phyloP scores from a whole-genome alignment of 345 rosid genomes.

The Populus alba region DNA sequence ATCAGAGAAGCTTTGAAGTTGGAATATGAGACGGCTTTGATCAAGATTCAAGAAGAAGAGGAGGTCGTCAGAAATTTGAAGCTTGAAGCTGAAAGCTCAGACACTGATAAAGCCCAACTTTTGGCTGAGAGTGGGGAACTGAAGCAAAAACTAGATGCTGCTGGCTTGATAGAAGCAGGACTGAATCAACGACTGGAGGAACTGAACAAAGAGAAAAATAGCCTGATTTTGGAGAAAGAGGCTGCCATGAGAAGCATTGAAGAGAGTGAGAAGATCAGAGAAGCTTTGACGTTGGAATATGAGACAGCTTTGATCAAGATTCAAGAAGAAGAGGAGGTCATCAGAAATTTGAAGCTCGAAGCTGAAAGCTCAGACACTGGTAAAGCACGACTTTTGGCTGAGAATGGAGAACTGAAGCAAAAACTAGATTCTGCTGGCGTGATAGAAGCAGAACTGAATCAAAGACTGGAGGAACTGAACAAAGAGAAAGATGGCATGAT shows the following conservation, averaged over 20 bases:
- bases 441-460: constrained; percentile 37
- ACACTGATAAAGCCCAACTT: constrained; percentile 38
- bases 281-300: constrained; percentile 48
- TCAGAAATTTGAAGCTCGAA: constrained; percentile 52
- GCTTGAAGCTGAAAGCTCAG: constrained; percentile 50
- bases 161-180: constrained; percentile 44
- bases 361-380: constrained; percentile 43
- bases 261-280: constrained; percentile 1
- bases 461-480: constrained; percentile 22
- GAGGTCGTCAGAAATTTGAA: constrained; percentile 45
- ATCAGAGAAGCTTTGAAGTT: constrained; percentile 37
- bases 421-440: constrained; percentile 44
- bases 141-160: constrained; percentile 42
- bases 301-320: constrained; percentile 48
- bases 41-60: constrained; percentile 55
- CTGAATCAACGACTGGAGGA: constrained; percentile 23
- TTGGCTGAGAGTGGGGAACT: constrained; percentile 48
- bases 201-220: constrained; percentile 11
- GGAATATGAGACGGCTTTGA: constrained; percentile 47
- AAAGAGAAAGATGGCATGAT: constrained; percentile 19
- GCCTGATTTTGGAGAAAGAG: constrained; percentile 19
- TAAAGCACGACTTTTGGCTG: constrained; percentile 38
- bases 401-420: constrained; percentile 45
- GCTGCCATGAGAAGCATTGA: constrained; percentile 15
- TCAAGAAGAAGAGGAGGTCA: constrained; percentile 49